Evolutionary conservation across 2,329 filamentous ascomycete species (phyloP).

Genomic region (Aspergillus flavus): DNA sequence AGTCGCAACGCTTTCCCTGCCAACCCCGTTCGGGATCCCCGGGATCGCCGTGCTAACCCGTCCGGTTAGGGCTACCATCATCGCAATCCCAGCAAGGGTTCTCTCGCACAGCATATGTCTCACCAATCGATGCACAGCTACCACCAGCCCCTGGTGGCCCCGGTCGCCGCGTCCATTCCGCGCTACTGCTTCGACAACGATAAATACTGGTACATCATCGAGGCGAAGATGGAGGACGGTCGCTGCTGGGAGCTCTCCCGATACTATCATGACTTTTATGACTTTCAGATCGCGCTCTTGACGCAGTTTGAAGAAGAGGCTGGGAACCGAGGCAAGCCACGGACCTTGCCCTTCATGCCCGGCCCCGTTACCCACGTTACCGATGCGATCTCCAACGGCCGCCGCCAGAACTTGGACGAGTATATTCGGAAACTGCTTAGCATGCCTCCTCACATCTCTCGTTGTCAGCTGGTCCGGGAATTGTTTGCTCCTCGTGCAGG

Average conservation of each 20-base stretch:
- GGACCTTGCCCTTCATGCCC: slow-evolving; percentile 94
- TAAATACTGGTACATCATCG: slow-evolving; percentile 98
- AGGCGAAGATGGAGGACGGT: slow-evolving; percentile 86
- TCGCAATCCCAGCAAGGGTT: slow-evolving; percentile 41
- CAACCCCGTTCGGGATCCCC: background rate
- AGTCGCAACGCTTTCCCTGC: slow-evolving; percentile 29
- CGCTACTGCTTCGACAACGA: slow-evolving; percentile 95
- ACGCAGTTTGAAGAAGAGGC: slow-evolving; percentile 91
- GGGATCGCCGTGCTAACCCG: slow-evolving; percentile 2
- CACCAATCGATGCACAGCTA: slow-evolving; percentile 52
- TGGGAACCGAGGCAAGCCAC: slow-evolving; percentile 78
- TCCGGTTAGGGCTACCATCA: slow-evolving; percentile 38
- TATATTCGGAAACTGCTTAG: slow-evolving; percentile 91
- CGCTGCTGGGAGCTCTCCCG: slow-evolving; percentile 89
- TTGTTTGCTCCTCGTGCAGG: slow-evolving; percentile 89
- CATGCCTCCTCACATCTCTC: slow-evolving; percentile 81
- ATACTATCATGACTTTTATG: slow-evolving; percentile 98
- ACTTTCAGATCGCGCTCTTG: slow-evolving; percentile 93
- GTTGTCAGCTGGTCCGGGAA: slow-evolving; percentile 80
- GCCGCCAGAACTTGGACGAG: slow-evolving; percentile 88
- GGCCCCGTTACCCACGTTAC: slow-evolving; percentile 97
- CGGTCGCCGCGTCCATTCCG: slow-evolving; percentile 81
- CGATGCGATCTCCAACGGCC: slow-evolving; percentile 93
- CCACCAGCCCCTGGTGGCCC: slow-evolving; percentile 64
- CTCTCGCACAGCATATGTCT: slow-evolving; percentile 35